Conservation (phyloP, 2,329 filamentous ascomycete genomes). For the Cryphonectria naterciae region DNA sequence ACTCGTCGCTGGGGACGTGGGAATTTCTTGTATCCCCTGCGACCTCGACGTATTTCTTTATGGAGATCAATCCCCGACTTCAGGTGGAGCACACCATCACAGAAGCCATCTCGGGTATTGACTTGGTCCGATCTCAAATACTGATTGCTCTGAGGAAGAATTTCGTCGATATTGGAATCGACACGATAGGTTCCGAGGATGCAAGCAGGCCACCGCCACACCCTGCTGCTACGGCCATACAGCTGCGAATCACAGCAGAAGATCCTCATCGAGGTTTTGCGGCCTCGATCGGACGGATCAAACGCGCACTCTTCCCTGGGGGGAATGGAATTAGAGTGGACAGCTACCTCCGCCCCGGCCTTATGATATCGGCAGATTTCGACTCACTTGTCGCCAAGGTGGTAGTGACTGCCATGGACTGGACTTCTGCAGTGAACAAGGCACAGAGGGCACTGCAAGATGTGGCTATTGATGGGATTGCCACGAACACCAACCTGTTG, state of each 20-base stretch:
- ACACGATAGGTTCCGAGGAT: constrained; percentile 39
- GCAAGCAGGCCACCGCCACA: constrained; percentile 27
- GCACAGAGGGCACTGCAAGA: constrained; percentile 59
- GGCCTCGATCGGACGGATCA: constrained; percentile 63
- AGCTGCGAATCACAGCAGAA: constrained; percentile 62
- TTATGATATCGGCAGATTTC: constrained; percentile 57
- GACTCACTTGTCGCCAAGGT: constrained; percentile 64
- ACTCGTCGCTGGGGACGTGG: constrained; percentile 65
- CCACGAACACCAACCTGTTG: constrained; percentile 61
- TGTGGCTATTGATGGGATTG: constrained; percentile 58
- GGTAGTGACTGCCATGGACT: constrained; percentile 58
- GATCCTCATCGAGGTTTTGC: constrained; percentile 56
- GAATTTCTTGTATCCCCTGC: constrained; percentile 63
- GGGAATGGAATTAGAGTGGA: constrained; percentile 63
- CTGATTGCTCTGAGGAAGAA: constrained; percentile 55
- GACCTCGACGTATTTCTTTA: constrained; percentile 56
- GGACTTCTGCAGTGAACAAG: constrained; percentile 57
- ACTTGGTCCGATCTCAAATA: constrained; percentile 60
- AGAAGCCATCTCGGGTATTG: constrained; percentile 56
- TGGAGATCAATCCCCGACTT: constrained; percentile 64
- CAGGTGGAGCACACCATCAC: constrained; percentile 68
- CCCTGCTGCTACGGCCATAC: constrained; percentile 47
- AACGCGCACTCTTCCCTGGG: constrained; percentile 55
- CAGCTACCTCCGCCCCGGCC: constrained; percentile 52
- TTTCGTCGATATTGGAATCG: constrained; percentile 44